Base-by-base conservation (phyloP, 306 rosid genomes). In the Sicyos baderoa region DNA sequence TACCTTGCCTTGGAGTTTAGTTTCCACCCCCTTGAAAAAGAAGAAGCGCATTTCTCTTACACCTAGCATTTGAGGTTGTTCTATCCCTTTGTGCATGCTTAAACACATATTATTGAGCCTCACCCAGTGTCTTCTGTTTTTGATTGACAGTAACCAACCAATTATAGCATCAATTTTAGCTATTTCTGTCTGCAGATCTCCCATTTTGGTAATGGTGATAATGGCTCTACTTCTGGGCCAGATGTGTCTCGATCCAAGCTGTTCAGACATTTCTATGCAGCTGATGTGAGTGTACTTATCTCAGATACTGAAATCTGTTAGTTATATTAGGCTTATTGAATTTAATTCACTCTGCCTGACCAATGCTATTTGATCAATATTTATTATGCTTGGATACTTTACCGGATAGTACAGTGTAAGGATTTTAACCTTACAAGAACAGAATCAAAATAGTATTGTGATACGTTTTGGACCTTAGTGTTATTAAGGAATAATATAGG, bases 211-310 rank as follows among this genome's bases (percentile, higher is more conserved):
- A 53, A 35, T 68, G 72, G 80, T 72, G 86, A 78, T 73, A 83
- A 81, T 66, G 86, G 84, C 68, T 79, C 95, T 68, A 77, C 85
- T 65, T 83, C 96, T 71, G 82, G 72, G 59, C 61, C 82, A 11
- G 92, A 82, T 75, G 80, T 72, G 79, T 83, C 89, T 75, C 84
- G 71, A 75, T 45, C 67, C 40, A 89, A 86, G 79, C 80, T 84
- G 64, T 72, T 78, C 61, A 80, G 81, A 80, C 81, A 83, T 45
- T 82, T 75, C 67, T 85, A 84, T 79, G 77, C 68, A 47, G 78
- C 59, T 50, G 88, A 82, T 79, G 96, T 92, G 81, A 82, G 96
- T 84, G 17, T 15, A 54, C 56, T 48, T 67, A 15, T 67, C 72
- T 48, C 14, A 47, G 45, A 67, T 23, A 14, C 48, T 23, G 18